Conservation (phyloP, 2,329 filamentous ascomycete genomes). For the Trichoderma sp. region DNA sequence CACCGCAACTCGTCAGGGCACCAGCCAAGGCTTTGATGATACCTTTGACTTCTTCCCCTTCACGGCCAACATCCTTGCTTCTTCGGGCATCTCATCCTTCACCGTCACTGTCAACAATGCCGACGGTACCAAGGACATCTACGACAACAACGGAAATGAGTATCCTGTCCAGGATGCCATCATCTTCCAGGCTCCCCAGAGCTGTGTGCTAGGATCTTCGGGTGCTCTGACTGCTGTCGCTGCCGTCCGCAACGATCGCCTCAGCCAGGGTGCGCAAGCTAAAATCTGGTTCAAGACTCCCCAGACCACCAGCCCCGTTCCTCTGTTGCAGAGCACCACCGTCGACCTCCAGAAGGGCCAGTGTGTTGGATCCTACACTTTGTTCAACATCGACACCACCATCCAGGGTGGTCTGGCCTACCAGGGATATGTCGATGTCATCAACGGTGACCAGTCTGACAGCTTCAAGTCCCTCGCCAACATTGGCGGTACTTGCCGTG, state of each 20-base stretch:
- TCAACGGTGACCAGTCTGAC: constrained; percentile 43
- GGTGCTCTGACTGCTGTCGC: constrained; percentile 47
- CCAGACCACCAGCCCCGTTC: constrained; percentile 42
- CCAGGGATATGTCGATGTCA: constrained; percentile 47
- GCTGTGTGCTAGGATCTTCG: constrained; percentile 47
- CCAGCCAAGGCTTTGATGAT: constrained; percentile 58
- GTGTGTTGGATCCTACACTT: constrained; percentile 49
- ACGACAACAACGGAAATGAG: constrained; percentile 57
- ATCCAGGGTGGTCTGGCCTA: constrained; percentile 45
- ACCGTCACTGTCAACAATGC: constrained; percentile 49
- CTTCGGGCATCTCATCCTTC: constrained; percentile 62
- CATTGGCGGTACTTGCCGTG: constrained; percentile 44
- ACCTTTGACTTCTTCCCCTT: constrained; percentile 56
- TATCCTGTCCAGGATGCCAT: constrained; percentile 56
- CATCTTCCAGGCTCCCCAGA: constrained; percentile 55
- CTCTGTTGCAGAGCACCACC: constrained; percentile 38
- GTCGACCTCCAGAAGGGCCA: constrained; percentile 42
- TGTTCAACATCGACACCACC: constrained; percentile 45
- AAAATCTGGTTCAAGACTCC: constrained; percentile 45
- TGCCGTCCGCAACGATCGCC: constrained; percentile 50
- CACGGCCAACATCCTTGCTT: constrained; percentile 50
- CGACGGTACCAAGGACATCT: constrained; percentile 45
- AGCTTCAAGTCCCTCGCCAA: constrained; percentile 48
- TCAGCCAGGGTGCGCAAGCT: constrained; percentile 41
- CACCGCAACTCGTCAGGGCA: constrained; percentile 43